Base-by-base conservation (phyloP, 768 basidiomycete species). In the Suillus subluteus region DNA sequence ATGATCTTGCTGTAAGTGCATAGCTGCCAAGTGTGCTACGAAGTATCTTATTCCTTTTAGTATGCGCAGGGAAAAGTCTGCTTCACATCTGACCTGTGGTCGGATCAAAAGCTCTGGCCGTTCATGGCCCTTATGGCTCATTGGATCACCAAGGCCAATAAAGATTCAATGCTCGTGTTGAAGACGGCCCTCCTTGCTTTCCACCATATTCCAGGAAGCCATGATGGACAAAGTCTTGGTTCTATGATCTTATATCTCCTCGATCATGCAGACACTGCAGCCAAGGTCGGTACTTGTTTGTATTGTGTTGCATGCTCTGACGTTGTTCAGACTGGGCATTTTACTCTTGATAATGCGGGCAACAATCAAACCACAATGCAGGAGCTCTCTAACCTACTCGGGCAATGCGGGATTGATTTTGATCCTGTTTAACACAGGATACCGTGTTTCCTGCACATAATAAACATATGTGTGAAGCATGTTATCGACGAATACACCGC, bases 51-150 rank as follows among this genome's bases (percentile, higher is more conserved):
- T 38, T n/a, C 6, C 48, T 21, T 48, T 35, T 61, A 80, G 64
- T 23, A n/a, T 32, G 4, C 30, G 1, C 23, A 56, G 8, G 64
- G 56, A 3, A n/a, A 65, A 41, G 30, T 65, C 13, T 65, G 75
- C 1, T 75, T 75, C 26, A 82, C 79, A 7, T 68, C 68, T 18
- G 79, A 82, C 58, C 67, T 81, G 4, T 83, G 81, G 81, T 73
- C 66, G 18, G 69, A 76, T 43, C 59, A 63, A 1, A 68, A 72
- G 50, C 74, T 76, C 21, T 16, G 30, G 4, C 26, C 26, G 11
- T 79, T 69, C 61, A 71, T 82, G 66, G 81, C 75, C 0, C 58
- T 82, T 0, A 79, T 78, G 0, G 73, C 71, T 1, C 79, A 82
- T 71, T 82, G 62, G 44, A 68, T 68, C 5, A 50, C 64, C 12